Evolutionary conservation across 176 grass and related monocot genomes (phyloP), one percentile per base, ranked within the genome.

Genomic region (Dendrocalamus sinicus): DNA sequence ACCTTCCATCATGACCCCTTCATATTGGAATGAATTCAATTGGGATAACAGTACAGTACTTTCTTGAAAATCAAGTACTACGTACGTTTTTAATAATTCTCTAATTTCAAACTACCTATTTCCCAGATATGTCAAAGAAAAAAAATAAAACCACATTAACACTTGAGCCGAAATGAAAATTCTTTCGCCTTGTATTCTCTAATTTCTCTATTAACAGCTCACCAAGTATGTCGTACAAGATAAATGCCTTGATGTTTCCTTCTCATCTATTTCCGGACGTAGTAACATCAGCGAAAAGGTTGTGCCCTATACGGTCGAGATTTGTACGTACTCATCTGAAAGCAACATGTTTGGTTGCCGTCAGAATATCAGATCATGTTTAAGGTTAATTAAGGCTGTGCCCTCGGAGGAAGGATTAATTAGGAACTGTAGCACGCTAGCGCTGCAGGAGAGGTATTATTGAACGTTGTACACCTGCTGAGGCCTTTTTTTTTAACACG

Each of bases 251-350:
- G 66, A 72, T 40, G 43, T 47, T 62, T 22, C 30, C 55, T 64
- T 26, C 8, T 77, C 1, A 66, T 45, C 45, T 40, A 73, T 54
- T 62, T 73, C 43, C 3, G 46, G 76, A 66, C 70, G 59, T 22
- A 55, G 46, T 72, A 67, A 75, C 66, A 64, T 63, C 67, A 89
- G 57, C 32, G 20, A 67, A 79, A 66, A 26, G 58, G 67, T 19
- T 4, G 35, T 37, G 30, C 30, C 32, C 32, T 35, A 84, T 68
- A 35, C 16, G 43, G 62, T 19, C 23, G 8, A 45, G n/a, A 72
- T 35, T 63, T 54, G n/a, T 68, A 70, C 17, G n/a, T 68, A 70
- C 17, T 37, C 19, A 66, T 79, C 48, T 1, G 76, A 85, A 75
- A 85, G 82, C 60, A 48, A 89, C 69, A 46, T 39, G 26, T 39